Conservation (phyloP, 345 rosid species). For the Sonneratia caseolaris region DNA sequence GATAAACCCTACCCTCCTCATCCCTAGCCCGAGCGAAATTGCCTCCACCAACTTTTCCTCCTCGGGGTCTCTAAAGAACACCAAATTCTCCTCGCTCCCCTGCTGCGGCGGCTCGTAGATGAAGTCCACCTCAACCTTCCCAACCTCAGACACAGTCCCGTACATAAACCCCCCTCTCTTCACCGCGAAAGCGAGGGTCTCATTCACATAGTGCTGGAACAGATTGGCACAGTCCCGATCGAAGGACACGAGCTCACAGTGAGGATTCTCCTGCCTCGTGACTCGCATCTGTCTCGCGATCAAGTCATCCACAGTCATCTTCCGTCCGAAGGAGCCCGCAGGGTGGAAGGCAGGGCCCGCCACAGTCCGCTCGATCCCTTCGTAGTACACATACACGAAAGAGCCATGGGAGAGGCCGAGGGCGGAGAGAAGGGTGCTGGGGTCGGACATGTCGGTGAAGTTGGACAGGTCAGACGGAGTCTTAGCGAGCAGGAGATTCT, state of each 20-base stretch:
- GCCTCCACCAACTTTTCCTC: conserved; percentile 81
- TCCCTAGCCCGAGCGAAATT: conserved; percentile 67
- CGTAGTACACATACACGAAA: conserved; percentile 58
- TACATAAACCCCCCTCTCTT: conserved; percentile 94
- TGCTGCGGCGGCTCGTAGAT: conserved; percentile 93
- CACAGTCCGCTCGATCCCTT: conserved; percentile 56
- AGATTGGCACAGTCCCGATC: conserved; percentile 78
- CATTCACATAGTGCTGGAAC: conserved; percentile 69
- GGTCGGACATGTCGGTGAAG: conserved; percentile 65
- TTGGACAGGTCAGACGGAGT: conserved; percentile 36
- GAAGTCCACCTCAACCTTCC: conserved; percentile 69
- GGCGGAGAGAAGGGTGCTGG: conserved; percentile 39
- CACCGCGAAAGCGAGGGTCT: conserved; percentile 62
- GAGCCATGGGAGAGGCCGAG: conserved; percentile 70
- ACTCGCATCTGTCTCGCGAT: conserved; percentile 88
- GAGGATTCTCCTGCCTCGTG: conserved; percentile 69
- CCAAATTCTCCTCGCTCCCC: conserved; percentile 47
- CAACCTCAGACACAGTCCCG: conserved; percentile 68
- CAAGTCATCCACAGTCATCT: conserved; percentile 94
- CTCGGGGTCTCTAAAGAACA: conserved; percentile 46
- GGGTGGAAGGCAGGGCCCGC: conserved; percentile 56
- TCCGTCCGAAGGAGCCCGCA: conserved; percentile 83
- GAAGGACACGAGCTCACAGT: conserved; percentile 71
- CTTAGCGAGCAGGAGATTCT: conserved; percentile 66
- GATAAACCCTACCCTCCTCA: conserved; percentile 80